Base-by-base conservation (phyloP, 2,329 filamentous ascomycete genomes). In the Exophiala sp. region DNA sequence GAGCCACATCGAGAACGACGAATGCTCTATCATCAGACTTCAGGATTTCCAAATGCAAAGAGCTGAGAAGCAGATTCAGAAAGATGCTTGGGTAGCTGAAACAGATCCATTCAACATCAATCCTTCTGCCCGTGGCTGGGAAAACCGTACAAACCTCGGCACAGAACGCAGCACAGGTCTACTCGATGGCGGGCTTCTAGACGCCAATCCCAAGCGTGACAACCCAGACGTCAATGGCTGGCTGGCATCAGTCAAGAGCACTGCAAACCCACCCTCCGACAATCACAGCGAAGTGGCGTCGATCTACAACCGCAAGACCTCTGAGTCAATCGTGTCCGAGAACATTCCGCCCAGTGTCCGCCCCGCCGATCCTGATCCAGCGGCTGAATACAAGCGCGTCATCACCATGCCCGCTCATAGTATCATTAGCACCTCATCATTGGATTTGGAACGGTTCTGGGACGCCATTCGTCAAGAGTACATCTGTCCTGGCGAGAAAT, bases 1-100 rank as follows among this genome's bases (percentile, higher is more conserved):
- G 52, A 67, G 68, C 12, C 82, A 85, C 59, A 72, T 84, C 16
- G 81, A 85, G 61, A 69, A 72, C 8, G 75, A 75, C 16, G 65
- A 76, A 34, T 85, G 82, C 62, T 44, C 58, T 0, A 66, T 65
- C 2, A 77, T 83, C 56, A 62, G 58, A 2, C 59, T 68, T 1
- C 54, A 65, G 0, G 68, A 77, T 10, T 80, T 83, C 55, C 65
- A 72, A 12, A 70, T 71, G n/a, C 70, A 77, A 43, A 71, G 80
- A 18, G 70, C 75, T 12, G 76, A 80, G 63, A 82, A 79, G 61
- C 65, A 72, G 32, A 68, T 82, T 38, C 65, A 77, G 48, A 72
- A 68, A 50, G 66, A 66, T 43, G 65, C 61, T 1, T 62, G 70
- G 60, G 34, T 39, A 20, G 40, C 46, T 35, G 35, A 39, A 14